Evolutionary conservation across 495 filamentous ascomycete genomes (phyloP), one percentile per base, ranked within the genome.

Genomic region (Penicillium ochrochloron): DNA sequence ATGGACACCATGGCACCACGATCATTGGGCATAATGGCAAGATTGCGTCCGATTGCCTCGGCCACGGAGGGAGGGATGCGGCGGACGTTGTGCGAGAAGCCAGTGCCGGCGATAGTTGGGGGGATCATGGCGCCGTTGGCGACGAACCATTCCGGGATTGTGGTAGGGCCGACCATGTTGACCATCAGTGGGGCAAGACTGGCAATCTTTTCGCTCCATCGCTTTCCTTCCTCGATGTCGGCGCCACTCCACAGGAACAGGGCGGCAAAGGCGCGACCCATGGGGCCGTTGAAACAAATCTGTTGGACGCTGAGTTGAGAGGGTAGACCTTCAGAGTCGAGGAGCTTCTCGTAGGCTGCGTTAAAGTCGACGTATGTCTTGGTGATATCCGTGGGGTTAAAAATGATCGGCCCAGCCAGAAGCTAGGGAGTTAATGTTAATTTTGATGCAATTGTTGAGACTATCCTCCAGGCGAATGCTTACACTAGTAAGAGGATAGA

Each of bases 1-100:
- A 80, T 67, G 10, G 66, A 66, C 8, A 77, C 62, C 53, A 76
- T 67, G 5, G 66, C 57, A 6, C 55, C 68, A 37, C 44, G 60
- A 44, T 74, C 63, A 0, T 50, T 17, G 5, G 75, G 77, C 73
- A 79, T 73, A 8, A 29, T 48, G 15, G 35, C 57, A 12, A 74
- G 27, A 65, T 67, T 56, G 1, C 17, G 19, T 3, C 61, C 75
- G 23, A 79, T 66, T 1, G 69, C 56, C 21, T 60, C 66, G 10
- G 68, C 70, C 4, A 71, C 48, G n/a, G 12, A 11, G n/a, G 53
- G 21, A 14, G 44, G 11, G 8, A 48, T 48, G 21, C 44, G 44
- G 3, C 44, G 44, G 21, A 25, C 21, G 15, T 25, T 48, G 44
- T 48, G 44, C 19, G 44, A 48, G 11, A 48, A 48, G 21, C 44